phyloP scores from a whole-genome alignment of 2,329 filamentous ascomycete species.

The Aspergillus eucalypticola region DNA sequence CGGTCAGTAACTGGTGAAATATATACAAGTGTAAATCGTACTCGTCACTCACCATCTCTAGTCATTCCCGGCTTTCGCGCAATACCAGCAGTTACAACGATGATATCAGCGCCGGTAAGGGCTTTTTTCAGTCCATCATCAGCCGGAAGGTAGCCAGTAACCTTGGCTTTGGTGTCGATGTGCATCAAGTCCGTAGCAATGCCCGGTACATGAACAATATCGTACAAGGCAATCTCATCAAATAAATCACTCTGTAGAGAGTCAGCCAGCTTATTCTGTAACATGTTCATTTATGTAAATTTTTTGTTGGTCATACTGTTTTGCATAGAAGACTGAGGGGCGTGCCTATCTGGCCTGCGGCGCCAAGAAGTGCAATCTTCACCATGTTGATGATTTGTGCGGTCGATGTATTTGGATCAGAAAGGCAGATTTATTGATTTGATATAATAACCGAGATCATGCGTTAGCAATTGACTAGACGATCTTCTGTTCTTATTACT shows the following conservation, averaged over 20 bases:
- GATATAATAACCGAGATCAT: no score
- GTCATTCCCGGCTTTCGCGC: neutral
- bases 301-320: neutral
- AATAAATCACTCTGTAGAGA: neutral
- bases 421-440: no score
- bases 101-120: neutral
- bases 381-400: no score
- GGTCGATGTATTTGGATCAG: no score
- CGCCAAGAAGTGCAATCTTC: neutral
- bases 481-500: no score
- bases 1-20: neutral
- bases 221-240: neutral
- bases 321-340: neutral
- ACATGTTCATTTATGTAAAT: no score
- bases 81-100: neutral
- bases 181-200: neutral
- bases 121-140: neutral
- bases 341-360: neutral
- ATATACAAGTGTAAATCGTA: neutral
- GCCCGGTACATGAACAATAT: neutral
- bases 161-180: neutral
- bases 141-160: neutral
- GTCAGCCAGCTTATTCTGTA: no score
- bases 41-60: neutral
- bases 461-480: no score